Base-by-base conservation (phyloP, 805 yeast species). In the Yamadazyma ubonensis region DNA sequence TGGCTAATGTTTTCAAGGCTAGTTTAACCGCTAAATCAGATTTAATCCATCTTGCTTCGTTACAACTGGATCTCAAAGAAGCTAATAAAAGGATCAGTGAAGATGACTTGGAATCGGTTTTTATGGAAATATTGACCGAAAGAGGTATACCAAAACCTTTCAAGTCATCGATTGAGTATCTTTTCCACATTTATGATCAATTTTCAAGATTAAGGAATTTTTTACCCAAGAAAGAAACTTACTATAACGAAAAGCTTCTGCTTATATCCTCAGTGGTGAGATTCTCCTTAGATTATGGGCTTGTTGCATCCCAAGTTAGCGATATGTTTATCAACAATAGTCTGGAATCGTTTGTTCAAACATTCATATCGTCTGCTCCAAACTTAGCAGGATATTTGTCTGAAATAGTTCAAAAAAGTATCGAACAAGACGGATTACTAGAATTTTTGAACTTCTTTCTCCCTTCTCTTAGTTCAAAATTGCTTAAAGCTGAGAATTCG, bases 231-330 rank as follows among this genome's bases (percentile, higher is more conserved):
- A 73, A 71, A 49, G 71, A 73, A 42, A 56, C 65, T 3, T 42
- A 60, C 11, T 58, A 62, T 39, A 57, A 57, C 1, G 52, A 52
- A 11, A 76, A 78, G 44, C 26, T 65, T 2, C 52, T 51, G 5
- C 42, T 78, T 5, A 59, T 79, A 36, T 67, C 71, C 40, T 79
- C 78, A 42, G 61, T 76, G 17, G 70, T 75, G 33, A 58, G 75
- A 29, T 63, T 75, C 29, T 55, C 76, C 11, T 63, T 79, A 10
- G 79, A 84, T 18, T 86, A 81, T 58, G 88, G 86, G 0, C 64
- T 81, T 20, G 80, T 85, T 16, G 60, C 81, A 16, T 81, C 85
- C 53, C 87, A 81, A 57, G 75, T 80, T 2, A 82, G 85, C 7
- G 90, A 82, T 40, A 75, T 77, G 75, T 74, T 76, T 41, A 42